phyloP scores from a whole-genome alignment of 495 filamentous ascomycete species.

The Tuber indicum region DNA sequence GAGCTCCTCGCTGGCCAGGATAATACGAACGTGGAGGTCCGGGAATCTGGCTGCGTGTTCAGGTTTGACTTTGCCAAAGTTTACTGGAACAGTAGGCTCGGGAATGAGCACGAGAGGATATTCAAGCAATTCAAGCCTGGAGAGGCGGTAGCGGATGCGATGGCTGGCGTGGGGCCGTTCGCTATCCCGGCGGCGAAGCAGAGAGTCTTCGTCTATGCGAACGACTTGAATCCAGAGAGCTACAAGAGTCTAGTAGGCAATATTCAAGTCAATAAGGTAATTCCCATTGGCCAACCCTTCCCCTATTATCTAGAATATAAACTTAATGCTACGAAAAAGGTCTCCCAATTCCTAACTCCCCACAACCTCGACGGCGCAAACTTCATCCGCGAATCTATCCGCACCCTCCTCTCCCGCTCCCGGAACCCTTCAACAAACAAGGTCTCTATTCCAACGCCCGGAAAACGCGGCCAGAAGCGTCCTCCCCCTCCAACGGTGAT shows the following conservation, averaged over 20 bases:
- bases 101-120: slow-evolving; percentile 78
- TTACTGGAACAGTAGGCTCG: slow-evolving; percentile 92
- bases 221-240: slow-evolving; percentile 92
- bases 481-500: slow-evolving; percentile 46
- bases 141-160: slow-evolving; percentile 90
- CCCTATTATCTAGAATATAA: neutral
- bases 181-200: slow-evolving; percentile 86
- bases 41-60: slow-evolving; percentile 58
- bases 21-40: slow-evolving; percentile 71
- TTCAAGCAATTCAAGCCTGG: slow-evolving; percentile 70
- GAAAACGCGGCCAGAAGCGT: slow-evolving; percentile 41
- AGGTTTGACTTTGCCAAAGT: slow-evolving; percentile 76
- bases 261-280: slow-evolving; percentile 68
- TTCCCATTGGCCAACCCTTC: slow-evolving; percentile 5
- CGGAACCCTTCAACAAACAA: slow-evolving; percentile 48
- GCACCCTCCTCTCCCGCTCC: slow-evolving; percentile 53
- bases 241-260: slow-evolving; percentile 63
- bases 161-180: slow-evolving; percentile 96
- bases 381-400: slow-evolving; percentile 68
- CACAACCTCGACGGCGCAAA: slow-evolving; percentile 71
- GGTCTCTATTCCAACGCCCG: slow-evolving; percentile 41
- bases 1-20: slow-evolving; percentile 78
- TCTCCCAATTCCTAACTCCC: slow-evolving; percentile 63
- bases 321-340: slow-evolving; percentile 46
- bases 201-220: slow-evolving; percentile 89